These are phyloP conservation scores for Trichoderma sp. DNA, from an alignment of 2,329 filamentous ascomycete species.

Conservation along the genomic window DNA sequence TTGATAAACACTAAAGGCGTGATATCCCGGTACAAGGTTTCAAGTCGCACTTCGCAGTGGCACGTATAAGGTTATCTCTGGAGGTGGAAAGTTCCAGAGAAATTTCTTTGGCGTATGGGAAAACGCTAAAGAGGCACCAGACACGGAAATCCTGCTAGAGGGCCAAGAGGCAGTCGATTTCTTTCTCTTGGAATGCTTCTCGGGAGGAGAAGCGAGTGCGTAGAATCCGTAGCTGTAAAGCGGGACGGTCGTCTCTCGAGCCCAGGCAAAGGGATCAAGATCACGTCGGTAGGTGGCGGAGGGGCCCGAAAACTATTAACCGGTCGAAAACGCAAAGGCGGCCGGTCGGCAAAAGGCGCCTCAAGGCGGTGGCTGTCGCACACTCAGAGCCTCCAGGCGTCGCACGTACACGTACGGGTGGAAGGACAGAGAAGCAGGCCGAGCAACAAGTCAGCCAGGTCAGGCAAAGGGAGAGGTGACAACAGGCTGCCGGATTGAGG, in stretches of 20 bases:
- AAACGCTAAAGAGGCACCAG: background rate
- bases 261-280: slow-evolving; percentile 19
- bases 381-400: slow-evolving; percentile 6
- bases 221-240: slow-evolving; percentile 15
- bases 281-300: slow-evolving; percentile 21
- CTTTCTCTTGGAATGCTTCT: background rate
- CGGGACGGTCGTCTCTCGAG: slow-evolving; percentile 21
- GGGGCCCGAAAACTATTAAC: slow-evolving; percentile 5
- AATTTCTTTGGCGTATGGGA: background rate
- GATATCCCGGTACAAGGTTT: slow-evolving; percentile 18
- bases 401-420: slow-evolving; percentile 1
- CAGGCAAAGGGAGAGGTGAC: slow-evolving; percentile 12
- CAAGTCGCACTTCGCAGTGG: slow-evolving; percentile 24
- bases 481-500: slow-evolving; percentile 12
- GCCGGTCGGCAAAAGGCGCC: slow-evolving; percentile 15
- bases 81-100: background rate
- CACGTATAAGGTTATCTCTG: background rate
- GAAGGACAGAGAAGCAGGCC: slow-evolving; percentile 13
- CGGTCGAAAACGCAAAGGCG: slow-evolving; percentile 11
- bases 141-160: background rate
- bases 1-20: slow-evolving; percentile 21
- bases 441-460: slow-evolving; percentile 4
- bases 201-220: background rate
- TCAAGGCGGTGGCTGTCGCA: slow-evolving; percentile 16
- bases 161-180: background rate